Percentiles rank a stretch among this genome's conserved stretches.
phyloP scores from a whole-genome alignment of 2,329 filamentous ascomycete genomes.

The Pestalotiopsis sp. region DNA sequence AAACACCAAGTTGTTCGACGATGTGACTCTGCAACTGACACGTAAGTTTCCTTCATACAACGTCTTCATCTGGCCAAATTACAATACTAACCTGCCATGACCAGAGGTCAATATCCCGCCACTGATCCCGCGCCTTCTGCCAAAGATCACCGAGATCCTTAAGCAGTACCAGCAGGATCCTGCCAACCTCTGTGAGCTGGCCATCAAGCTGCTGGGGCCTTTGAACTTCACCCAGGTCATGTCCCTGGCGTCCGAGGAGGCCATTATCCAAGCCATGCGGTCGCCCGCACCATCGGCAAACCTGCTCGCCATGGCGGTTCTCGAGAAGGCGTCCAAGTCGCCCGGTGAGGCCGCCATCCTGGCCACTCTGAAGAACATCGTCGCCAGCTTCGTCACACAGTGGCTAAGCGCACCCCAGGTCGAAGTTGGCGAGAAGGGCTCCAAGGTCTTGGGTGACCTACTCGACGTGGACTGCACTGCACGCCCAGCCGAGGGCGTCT shows the following conservation, averaged over 20 bases:
- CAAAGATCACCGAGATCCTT: constrained; percentile 55
- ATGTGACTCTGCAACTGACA: constrained; percentile 61
- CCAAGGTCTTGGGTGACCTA: constrained; percentile 52
- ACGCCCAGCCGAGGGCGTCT: constrained; percentile 28
- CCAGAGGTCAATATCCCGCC: constrained; percentile 54
- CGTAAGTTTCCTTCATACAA: constrained; percentile 34
- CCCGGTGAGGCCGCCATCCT: constrained; percentile 54
- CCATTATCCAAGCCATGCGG: constrained; percentile 53
- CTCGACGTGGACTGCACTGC: constrained; percentile 57
- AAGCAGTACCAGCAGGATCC: constrained; percentile 54
- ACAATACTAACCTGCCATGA: neutral
- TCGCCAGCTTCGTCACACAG: constrained; percentile 49
- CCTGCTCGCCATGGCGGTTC: constrained; percentile 57
- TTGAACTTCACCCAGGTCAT: constrained; percentile 55
- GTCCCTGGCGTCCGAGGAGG: constrained; percentile 51
- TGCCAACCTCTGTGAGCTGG: constrained; percentile 51
- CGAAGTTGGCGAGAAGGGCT: constrained; percentile 57
- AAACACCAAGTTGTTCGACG: constrained; percentile 56
- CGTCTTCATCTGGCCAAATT: neutral
- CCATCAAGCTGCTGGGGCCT: constrained; percentile 58
- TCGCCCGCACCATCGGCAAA: constrained; percentile 60
- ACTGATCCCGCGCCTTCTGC: constrained; percentile 55
- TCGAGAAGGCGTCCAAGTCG: constrained; percentile 55
- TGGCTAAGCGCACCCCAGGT: constrained; percentile 59
- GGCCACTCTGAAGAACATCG: constrained; percentile 48